Conservation (phyloP, 2,329 filamentous ascomycete genomes). For the Ophiocordyceps unilateralis region DNA sequence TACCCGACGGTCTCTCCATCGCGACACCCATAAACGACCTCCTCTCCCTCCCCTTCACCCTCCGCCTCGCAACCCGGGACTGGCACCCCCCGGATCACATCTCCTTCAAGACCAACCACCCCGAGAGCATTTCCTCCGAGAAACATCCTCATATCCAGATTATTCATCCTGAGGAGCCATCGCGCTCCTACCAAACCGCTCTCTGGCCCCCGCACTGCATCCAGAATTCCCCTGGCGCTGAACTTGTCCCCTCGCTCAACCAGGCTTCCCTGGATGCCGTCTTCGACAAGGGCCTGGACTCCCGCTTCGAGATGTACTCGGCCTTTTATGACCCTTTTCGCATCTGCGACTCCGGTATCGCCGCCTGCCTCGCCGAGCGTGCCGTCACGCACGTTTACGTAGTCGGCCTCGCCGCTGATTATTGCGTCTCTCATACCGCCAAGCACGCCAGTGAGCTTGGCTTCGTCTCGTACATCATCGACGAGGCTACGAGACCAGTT, state of each 20-base stretch:
- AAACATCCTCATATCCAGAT: conserved; percentile 40
- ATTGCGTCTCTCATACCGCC: conserved; percentile 72
- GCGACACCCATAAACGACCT: conserved; percentile 57
- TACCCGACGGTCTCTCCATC: conserved; percentile 55
- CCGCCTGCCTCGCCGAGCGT: conserved; percentile 32
- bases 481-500: conserved; percentile 64
- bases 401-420: conserved; percentile 75
- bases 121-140: conserved; percentile 44
- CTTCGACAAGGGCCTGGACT: conserved; percentile 62
- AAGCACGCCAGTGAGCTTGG: conserved; percentile 60
- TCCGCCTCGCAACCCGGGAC: conserved; percentile 80
- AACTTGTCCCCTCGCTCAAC: conserved; percentile 57
- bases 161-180: conserved; percentile 49
- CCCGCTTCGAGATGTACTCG: conserved; percentile 79
- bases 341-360: conserved; percentile 47
- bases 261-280: conserved; percentile 39
- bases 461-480: conserved; percentile 59
- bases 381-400: conserved; percentile 66
- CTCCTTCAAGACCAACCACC: conserved; percentile 76
- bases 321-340: conserved; percentile 72
- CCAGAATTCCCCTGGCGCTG: conserved; percentile 52
- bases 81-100: conserved; percentile 72
- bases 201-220: conserved; percentile 92
- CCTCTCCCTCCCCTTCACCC: conserved; percentile 49
- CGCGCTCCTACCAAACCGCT: conserved; percentile 45